These are phyloP conservation scores for Bathelium albidoporum DNA, from an alignment of 495 filamentous ascomycete species.

Conservation along the genomic window DNA sequence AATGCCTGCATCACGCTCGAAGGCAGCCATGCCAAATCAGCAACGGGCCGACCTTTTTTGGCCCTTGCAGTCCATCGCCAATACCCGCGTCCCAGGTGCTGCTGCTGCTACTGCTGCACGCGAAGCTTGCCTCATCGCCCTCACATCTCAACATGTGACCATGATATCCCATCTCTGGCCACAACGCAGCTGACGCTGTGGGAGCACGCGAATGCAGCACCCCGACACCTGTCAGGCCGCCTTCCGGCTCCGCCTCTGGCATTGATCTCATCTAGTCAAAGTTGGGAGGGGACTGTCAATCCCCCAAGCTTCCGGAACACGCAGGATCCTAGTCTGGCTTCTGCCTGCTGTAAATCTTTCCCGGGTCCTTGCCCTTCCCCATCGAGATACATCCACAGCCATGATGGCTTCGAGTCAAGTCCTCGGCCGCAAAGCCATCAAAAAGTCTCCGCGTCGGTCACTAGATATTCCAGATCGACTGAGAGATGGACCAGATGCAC, in stretches of 20 bases:
- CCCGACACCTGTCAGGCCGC: background rate
- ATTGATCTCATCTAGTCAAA: background rate
- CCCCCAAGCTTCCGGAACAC: background rate
- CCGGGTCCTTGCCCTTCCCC: background rate
- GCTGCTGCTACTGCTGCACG: background rate
- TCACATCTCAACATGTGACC: background rate
- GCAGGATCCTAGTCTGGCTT: background rate
- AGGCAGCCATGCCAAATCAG: background rate
- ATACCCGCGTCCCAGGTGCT: background rate
- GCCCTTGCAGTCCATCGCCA: background rate
- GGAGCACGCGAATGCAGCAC: constrained; percentile 2
- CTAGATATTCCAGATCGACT: constrained; percentile 1
- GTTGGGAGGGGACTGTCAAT: background rate
- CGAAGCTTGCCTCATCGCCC: background rate
- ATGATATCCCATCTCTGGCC: background rate
- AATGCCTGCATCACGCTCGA: background rate
- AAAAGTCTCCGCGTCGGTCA: background rate
- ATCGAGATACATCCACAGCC: background rate
- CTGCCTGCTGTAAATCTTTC: background rate
- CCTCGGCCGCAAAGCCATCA: background rate
- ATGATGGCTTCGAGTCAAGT: constrained; percentile 4
- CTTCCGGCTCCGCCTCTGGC: background rate
- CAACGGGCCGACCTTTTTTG: background rate
- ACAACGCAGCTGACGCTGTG: constrained; percentile 5
- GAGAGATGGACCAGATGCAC: constrained; percentile 1